phyloP scores from a whole-genome alignment of 2,329 filamentous ascomycete genomes.

The Fusarium virguliforme region DNA sequence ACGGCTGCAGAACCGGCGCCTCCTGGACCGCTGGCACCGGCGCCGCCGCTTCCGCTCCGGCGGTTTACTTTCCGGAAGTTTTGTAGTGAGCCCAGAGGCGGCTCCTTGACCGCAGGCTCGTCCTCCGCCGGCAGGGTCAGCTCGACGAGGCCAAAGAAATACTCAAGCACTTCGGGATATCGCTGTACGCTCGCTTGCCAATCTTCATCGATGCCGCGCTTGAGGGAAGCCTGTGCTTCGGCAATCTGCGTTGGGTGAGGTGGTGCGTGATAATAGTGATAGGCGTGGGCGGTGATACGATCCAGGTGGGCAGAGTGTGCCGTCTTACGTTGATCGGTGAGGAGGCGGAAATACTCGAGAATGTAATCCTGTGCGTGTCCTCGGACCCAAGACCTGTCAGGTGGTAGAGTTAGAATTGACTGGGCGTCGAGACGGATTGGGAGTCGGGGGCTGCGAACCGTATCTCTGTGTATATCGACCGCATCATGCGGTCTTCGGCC shows the following conservation, averaged over 20 bases:
- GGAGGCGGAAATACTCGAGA: slow-evolving; percentile 74
- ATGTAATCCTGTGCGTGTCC: slow-evolving; percentile 78
- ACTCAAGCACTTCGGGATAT: slow-evolving; percentile 87
- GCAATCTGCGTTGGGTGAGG: slow-evolving; percentile 76
- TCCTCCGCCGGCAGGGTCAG: slow-evolving; percentile 76
- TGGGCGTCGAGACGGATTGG: background rate
- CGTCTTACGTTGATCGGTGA: slow-evolving; percentile 74
- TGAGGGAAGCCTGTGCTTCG: slow-evolving; percentile 76
- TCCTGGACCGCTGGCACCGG: slow-evolving; percentile 50
- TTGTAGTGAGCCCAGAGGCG: slow-evolving; percentile 70
- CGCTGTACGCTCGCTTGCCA: slow-evolving; percentile 82
- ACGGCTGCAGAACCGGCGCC: slow-evolving; percentile 49
- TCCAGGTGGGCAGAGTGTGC: slow-evolving; percentile 71
- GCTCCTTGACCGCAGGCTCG: slow-evolving; percentile 72
- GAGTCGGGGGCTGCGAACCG: slow-evolving; percentile 63
- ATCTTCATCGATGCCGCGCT: slow-evolving; percentile 83
- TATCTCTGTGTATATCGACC: slow-evolving; percentile 74
- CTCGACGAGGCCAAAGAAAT: slow-evolving; percentile 82
- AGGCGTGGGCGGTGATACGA: slow-evolving; percentile 69
- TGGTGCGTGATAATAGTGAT: slow-evolving; percentile 70
- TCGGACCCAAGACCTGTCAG: slow-evolving; percentile 73
- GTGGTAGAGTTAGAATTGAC: slow-evolving; percentile 34
- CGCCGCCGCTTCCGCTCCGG: slow-evolving; percentile 57
- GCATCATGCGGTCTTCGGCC: slow-evolving; percentile 76
- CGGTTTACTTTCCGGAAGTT: slow-evolving; percentile 65